Conservation (phyloP, 305 asterid genomes). For the Euphrasia arctica region DNA sequence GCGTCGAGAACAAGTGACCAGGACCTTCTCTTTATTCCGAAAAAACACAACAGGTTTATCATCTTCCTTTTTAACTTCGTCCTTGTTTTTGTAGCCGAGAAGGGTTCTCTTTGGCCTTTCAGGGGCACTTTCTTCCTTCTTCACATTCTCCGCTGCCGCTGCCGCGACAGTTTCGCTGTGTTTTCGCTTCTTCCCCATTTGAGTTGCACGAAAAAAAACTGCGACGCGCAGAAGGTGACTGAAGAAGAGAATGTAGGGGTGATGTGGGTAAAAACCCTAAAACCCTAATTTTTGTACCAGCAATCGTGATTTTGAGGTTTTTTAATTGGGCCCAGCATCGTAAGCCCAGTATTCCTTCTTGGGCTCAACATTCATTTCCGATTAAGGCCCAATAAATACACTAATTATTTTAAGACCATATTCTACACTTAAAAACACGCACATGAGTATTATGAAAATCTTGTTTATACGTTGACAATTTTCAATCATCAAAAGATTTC, state of each 20-base stretch:
- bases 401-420: too few species aligned
- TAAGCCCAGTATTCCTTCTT: too few species aligned
- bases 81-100: slow-evolving; percentile 59
- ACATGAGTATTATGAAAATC: too few species aligned
- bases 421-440: too few species aligned
- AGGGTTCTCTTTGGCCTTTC: slow-evolving; percentile 86
- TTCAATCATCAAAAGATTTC: too few species aligned
- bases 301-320: background rate
- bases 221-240: background rate
- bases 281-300: background rate
- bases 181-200: slow-evolving; percentile 88
- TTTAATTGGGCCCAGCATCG: too few species aligned
- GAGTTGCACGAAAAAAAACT: slow-evolving; percentile 5
- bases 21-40: slow-evolving; percentile 79
- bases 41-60: slow-evolving; percentile 30
- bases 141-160: slow-evolving; percentile 31
- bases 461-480: too few species aligned
- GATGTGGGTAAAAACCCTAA: slow-evolving; percentile 25
- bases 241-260: slow-evolving; percentile 2
- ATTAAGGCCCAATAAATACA: too few species aligned
- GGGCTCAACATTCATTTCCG: too few species aligned
- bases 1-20: slow-evolving; percentile 90
- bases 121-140: slow-evolving; percentile 52
- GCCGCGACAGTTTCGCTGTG: slow-evolving; percentile 44
- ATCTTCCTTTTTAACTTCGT: slow-evolving; percentile 27